Conservation (phyloP, 2,329 filamentous ascomycete species). For the Colletotrichum tabaci region DNA sequence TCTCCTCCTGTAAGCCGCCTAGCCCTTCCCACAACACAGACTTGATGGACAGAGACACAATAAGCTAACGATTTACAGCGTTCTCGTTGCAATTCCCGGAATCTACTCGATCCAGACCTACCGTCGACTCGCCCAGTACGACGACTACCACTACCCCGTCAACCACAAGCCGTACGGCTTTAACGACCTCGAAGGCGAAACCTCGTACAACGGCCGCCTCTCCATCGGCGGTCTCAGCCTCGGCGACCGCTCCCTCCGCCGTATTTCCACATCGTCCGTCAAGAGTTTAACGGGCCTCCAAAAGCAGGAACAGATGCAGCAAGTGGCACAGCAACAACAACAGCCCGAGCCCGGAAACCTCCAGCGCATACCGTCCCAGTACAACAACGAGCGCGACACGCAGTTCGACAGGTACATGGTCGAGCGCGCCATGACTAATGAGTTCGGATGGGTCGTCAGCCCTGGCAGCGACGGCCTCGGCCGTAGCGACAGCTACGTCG, state of each 20-base stretch:
- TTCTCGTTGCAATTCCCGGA: constrained; percentile 59
- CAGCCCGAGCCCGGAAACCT: constrained; percentile 14
- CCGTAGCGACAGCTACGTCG: constrained; percentile 48
- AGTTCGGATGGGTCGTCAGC: constrained; percentile 52
- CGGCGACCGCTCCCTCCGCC: constrained; percentile 40
- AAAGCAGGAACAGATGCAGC: constrained; percentile 14
- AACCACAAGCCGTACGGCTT: constrained; percentile 67
- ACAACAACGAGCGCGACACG: constrained; percentile 49
- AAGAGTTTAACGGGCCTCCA: constrained; percentile 21
- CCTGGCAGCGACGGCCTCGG: constrained; percentile 36
- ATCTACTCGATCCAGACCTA: constrained; percentile 64
- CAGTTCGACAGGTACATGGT: constrained; percentile 49
- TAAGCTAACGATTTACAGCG: constrained; percentile 47
- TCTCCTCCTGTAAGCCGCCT: constrained; percentile 61
- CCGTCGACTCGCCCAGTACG: constrained; percentile 63
- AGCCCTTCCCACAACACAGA: background rate
- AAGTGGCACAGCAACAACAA: constrained; percentile 10
- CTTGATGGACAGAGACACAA: too few relatives aligned
- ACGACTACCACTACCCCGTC: constrained; percentile 65
- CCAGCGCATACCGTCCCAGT: constrained; percentile 32
- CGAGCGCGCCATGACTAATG: constrained; percentile 51
- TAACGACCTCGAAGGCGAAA: constrained; percentile 46
- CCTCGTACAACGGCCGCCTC: constrained; percentile 30
- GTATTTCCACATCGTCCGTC: constrained; percentile 37
- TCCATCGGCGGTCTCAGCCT: constrained; percentile 40